Evolutionary conservation across 139 green algal genomes (phyloP), one percentile per base, ranked within the genome.

Genomic region (Marvania coccoides): DNA sequence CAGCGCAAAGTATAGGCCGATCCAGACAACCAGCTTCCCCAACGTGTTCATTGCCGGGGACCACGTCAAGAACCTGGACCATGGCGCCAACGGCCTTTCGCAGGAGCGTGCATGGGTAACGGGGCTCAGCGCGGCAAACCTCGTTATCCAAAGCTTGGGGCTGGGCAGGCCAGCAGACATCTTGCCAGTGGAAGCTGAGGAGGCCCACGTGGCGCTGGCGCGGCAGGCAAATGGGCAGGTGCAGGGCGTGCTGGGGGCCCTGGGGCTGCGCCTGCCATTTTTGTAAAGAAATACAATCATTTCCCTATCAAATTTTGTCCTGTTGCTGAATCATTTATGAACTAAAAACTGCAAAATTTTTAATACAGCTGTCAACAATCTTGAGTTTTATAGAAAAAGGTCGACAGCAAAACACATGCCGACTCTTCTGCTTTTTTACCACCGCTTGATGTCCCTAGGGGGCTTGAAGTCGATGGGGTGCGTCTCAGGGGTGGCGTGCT

Each of bases 381-480:
- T n/a, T n/a, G n/a, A n/a, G n/a, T n/a, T n/a, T n/a, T n/a, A n/a
- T n/a, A n/a, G n/a, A n/a, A n/a, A n/a, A n/a, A n/a, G n/a, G n/a
- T n/a, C n/a, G n/a, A n/a, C n/a, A n/a, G n/a, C n/a, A n/a, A n/a
- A n/a, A n/a, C n/a, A n/a, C n/a, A n/a, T n/a, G n/a, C n/a, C n/a
- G n/a, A n/a, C n/a, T n/a, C n/a, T n/a, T n/a, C n/a, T n/a, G n/a
- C n/a, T n/a, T n/a, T n/a, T n/a, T 81, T 39, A 85, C 39, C 61
- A 86, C 2, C 79, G 63, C 53, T 69, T 72, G 40, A 90, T 86
- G 62, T 90, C 80, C 40, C 71, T 80, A 12, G 88, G 88, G 4
- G 88, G 83, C 15, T 71, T 47, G 83, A 96, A 98, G 5, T 85
- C 65, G 14, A 97, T 40, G 24, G 94, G 94, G 64, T 97, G 85